Evolutionary conservation across 176 grass and related monocot species (phyloP).

Genomic region (Eremochloa ophiuroides): DNA sequence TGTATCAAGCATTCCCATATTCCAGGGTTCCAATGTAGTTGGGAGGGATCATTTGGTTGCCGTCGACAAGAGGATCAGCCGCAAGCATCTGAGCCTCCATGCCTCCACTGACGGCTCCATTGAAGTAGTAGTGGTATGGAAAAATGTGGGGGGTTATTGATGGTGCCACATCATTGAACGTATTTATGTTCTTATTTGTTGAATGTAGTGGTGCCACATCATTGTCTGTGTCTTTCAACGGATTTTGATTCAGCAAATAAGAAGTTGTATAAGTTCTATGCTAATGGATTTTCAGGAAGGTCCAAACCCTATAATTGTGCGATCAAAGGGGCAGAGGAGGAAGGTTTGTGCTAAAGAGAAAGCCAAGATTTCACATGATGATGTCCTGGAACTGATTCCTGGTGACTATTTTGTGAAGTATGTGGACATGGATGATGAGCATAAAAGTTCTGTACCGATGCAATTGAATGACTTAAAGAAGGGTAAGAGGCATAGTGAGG

Average conservation of each 20-base stretch:
- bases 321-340: conserved; percentile 50
- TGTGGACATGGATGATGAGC: conserved; percentile 26
- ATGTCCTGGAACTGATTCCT: conserved; percentile 86
- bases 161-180: not conserved
- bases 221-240: not conserved
- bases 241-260: conserved; percentile 6
- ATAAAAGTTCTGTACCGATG: conserved; percentile 16
- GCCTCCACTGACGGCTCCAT: conserved; percentile 36
- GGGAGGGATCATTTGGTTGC: conserved; percentile 61
- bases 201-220: not conserved
- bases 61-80: conserved; percentile 83
- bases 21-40: conserved; percentile 60
- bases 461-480: conserved; percentile 37
- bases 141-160: not conserved
- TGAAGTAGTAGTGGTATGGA: conserved; percentile 59
- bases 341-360: conserved; percentile 65
- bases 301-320: conserved; percentile 69
- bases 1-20: conserved; percentile 52
- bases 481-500: conserved; percentile 60
- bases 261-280: not conserved
- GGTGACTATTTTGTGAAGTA: conserved; percentile 67
- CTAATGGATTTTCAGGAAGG: conserved; percentile 60
- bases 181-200: not conserved
- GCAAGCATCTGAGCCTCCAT: conserved; percentile 79
- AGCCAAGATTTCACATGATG: conserved; percentile 51